Base-by-base conservation (phyloP, 2,329 filamentous ascomycete species). In the Pseudopyrenochaeta lycopersici region DNA sequence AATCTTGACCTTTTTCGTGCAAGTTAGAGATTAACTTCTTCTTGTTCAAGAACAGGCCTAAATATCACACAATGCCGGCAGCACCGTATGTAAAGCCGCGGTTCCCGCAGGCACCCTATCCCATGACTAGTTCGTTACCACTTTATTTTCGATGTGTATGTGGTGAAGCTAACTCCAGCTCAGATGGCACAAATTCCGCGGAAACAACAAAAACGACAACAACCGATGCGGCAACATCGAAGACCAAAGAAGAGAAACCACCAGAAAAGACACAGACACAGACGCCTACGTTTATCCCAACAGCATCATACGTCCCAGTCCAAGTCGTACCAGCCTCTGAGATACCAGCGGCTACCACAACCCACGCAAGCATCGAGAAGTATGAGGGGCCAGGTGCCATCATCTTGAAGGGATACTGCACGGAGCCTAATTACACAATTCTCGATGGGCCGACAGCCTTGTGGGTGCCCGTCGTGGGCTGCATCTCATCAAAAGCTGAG, bases 401-500 rank as follows among this genome's bases (percentile, higher is more conserved):
- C 2, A 44, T 64, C 7, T 44, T 64, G 4, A 52, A 62, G 38
- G 61, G 58, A 15, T 59, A 64, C 36, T 64, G 61, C 36, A 52
- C 44, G 3, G 51, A 56, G n/a, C 61, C 58, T n/a, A 54, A 50
- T 12, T 64, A 60, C 17, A 64, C 61, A 4, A 62, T 64, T 33
- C 45, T 64, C 15, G 61, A 64, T 48, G 58, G 58, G 1, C 58
- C 61, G 14, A 64, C 55, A 33, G 61, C 56, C 12, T 18, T 56
- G 1, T 64, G 58, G 61, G 53, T 64, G 12, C 58, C 61, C 3
- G 61, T 64, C 3, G 46, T 64, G 12, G 61, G 61, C 11, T 64
- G 61, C 42, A 58, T 64, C 31, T 50, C 49, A 10, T 62, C 61
- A 4, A 64, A 56, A 44, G 7, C 53, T 12, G 58, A 64, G 23